Conservation (phyloP, 768 basidiomycete species). For the Amanita jacksonii region DNA sequence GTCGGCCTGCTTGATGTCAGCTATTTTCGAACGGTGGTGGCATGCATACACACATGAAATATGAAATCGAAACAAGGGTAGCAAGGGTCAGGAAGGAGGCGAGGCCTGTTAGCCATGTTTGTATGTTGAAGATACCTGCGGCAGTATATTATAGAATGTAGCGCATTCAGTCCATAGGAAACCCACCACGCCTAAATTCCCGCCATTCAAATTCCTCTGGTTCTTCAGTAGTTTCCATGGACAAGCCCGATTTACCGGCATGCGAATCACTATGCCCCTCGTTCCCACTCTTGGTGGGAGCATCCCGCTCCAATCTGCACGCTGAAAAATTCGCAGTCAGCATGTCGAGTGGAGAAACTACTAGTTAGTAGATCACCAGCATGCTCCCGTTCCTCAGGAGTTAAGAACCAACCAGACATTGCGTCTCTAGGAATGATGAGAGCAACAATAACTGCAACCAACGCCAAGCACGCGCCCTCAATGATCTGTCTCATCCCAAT, state of each 20-base stretch:
- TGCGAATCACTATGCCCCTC: too few species aligned
- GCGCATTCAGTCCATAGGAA: too few species aligned
- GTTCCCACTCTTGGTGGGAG: too few species aligned
- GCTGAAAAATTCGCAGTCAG: too few species aligned
- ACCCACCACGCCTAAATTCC: too few species aligned
- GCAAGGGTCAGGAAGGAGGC: conserved; percentile 51
- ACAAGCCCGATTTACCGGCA: too few species aligned
- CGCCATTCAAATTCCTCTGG: too few species aligned
- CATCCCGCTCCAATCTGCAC: too few species aligned
- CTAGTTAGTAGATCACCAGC: conserved; percentile 44
- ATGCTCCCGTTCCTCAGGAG: conserved; percentile 42
- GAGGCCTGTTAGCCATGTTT: conserved; percentile 48
- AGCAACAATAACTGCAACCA: conserved; percentile 21
- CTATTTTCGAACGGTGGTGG: neutral
- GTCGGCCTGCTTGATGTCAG: conserved; percentile 37
- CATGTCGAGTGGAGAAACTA: neutral
- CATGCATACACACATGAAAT: conserved; percentile 52
- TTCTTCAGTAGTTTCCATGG: neutral
- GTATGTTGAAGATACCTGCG: conserved; percentile 41
- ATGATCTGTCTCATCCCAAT: too few species aligned
- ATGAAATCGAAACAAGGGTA: conserved; percentile 17
- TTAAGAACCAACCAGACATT: conserved; percentile 39
- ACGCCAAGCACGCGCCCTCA: too few species aligned
- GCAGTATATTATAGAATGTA: neutral
- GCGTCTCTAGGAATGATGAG: conserved; percentile 38